Percentiles rank a stretch among this genome's conserved stretches.
phyloP scores from a whole-genome alignment of 345 rosid genomes.

The Lepidium africanum region DNA sequence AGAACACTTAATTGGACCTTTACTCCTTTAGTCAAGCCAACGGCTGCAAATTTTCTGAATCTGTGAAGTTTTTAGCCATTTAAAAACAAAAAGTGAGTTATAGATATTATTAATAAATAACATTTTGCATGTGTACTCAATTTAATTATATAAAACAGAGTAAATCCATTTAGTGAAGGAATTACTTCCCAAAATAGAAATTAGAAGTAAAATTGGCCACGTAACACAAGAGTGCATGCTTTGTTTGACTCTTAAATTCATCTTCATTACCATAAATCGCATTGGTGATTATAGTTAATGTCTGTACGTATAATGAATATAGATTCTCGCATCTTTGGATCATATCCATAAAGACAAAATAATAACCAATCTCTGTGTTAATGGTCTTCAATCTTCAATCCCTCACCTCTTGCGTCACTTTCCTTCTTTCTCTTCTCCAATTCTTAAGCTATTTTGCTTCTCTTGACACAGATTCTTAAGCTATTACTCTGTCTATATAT shows the following conservation, averaged over 20 bases:
- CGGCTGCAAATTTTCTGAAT: no score
- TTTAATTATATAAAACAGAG: background rate
- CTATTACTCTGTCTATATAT: background rate
- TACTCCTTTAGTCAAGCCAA: no score
- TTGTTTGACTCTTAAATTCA: slow-evolving; percentile 16
- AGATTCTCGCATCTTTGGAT: slow-evolving; percentile 3
- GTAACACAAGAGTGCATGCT: background rate
- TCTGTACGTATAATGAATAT: background rate
- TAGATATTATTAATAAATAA: background rate
- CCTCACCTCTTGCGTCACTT: slow-evolving; percentile 22
- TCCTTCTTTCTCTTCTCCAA: slow-evolving; percentile 8
- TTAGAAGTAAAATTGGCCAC: slow-evolving; percentile 18
- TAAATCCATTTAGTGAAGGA: background rate
- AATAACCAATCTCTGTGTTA: slow-evolving; percentile 13
- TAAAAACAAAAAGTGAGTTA: background rate
- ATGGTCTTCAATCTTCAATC: background rate
- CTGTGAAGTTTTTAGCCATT: no score
- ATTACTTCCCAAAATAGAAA: background rate
- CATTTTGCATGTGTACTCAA: background rate
- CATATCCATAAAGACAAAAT: slow-evolving; percentile 18
- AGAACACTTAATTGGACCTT: no score
- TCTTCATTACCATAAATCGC: background rate
- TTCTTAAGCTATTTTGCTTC: background rate
- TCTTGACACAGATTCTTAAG: background rate
- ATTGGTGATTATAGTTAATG: background rate